Base-by-base conservation (phyloP, 2,329 filamentous ascomycete species). In the Ophiostoma perfectum region DNA sequence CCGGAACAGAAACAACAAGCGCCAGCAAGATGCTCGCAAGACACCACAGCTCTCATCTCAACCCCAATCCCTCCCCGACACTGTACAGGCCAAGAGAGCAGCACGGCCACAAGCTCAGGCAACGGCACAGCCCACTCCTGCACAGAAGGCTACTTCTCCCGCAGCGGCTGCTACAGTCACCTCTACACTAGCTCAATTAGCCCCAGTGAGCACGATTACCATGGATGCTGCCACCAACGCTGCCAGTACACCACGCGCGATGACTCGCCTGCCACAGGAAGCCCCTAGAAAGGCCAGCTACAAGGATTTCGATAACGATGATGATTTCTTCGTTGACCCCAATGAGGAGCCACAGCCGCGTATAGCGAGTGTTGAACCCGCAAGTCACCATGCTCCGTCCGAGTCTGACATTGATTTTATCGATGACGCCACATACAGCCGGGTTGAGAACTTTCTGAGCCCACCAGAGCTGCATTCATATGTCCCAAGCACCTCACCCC, bases 391-490 rank as follows among this genome's bases (percentile, higher is more conserved):
- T n/a, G 60, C 27, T 41, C 44, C 67, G 5, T n/a, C 65, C 18
- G 65, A 70, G 39, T 8, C 65, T 9, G 70, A 72, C 11, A 58
- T 70, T 1, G 71, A 71, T 14, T 45, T 67, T 11, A 27, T 78
- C 18, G 79, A 80, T 47, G 75, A 72, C 4, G 79, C 82, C 38
- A 80, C 84, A 69, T 78, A 80, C 49, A 77, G 79, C 67, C 81
- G 84, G 74, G 76, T 85, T n/a, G 79, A 81, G 38, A 81, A 80
- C 5, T 83, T 84, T 70, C 73, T 85, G 38, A 78, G 78, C 65
- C 81, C 80, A 65, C 78, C 81, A 39, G 78, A 83, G 70, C 75
- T 74, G 70, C 64, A 71, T 39, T 55, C 67, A 6, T 62, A 62
- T 38, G 41, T 41, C 14, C 58, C 58, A 5, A 62, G 58, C 58